Evolutionary conservation across 257 asterid species (phyloP).

Genomic region (Thymus quinquecostatus): DNA sequence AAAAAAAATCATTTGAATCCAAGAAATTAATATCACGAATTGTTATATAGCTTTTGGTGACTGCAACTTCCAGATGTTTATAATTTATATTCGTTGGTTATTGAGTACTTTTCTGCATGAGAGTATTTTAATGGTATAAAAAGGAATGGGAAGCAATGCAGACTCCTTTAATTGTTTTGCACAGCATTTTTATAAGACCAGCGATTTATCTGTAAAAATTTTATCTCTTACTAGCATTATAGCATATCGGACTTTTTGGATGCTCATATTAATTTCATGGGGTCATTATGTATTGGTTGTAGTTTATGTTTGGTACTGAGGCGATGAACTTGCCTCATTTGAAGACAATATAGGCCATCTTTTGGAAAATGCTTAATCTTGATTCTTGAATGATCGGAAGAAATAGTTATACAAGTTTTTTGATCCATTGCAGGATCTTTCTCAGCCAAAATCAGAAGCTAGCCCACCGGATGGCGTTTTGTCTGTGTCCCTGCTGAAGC

Average conservation of each 20-base stretch:
- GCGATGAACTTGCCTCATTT: constrained; percentile 15
- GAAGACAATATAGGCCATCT: not conserved
- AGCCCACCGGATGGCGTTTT: constrained; percentile 77
- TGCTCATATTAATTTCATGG: not conserved
- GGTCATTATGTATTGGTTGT: constrained; percentile 1
- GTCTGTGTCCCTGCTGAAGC: constrained; percentile 84
- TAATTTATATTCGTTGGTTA: too few species aligned
- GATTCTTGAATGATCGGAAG: not conserved
- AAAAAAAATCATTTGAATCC: not conserved
- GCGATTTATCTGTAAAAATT: not conserved
- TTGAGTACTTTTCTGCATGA: too few species aligned
- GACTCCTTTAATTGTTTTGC: too few species aligned
- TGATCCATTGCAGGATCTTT: constrained; percentile 54
- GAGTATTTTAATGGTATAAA: too few species aligned
- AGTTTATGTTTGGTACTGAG: constrained; percentile 7
- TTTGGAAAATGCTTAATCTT: constrained; percentile 1
- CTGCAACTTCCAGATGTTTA: too few species aligned
- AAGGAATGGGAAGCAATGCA: too few species aligned
- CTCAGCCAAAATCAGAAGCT: constrained; percentile 82
- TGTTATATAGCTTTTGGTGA: too few species aligned
- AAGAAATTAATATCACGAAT: not conserved
- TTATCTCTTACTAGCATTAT: not conserved
- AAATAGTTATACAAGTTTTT: constrained; percentile 10
- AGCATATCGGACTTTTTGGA: constrained; percentile 14
- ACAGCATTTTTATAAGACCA: too few species aligned